phyloP scores from a whole-genome alignment of 1,284 basidiomycete species.

The Ceratobasidium sp. region DNA sequence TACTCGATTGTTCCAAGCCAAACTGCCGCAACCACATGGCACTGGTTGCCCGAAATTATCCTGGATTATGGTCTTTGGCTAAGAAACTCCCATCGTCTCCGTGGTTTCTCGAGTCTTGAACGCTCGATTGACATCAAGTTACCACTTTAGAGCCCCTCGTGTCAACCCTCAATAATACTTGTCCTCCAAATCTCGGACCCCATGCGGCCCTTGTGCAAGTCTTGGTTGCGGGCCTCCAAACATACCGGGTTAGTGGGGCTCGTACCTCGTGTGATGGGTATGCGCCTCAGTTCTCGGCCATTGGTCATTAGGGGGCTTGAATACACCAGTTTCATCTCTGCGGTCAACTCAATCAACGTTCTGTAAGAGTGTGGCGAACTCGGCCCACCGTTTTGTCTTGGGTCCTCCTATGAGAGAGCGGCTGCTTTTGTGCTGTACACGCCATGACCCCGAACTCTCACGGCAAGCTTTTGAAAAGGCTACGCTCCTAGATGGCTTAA shows the following conservation, averaged over 20 bases:
- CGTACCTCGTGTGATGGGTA: constrained; percentile 33
- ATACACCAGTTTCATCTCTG: constrained; percentile 22
- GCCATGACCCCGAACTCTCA: constrained; percentile 1
- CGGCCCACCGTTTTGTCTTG: neutral
- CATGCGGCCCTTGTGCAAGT: constrained; percentile 19
- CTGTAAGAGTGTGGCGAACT: neutral
- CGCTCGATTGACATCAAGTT: constrained; percentile 16
- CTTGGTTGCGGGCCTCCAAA: constrained; percentile 2
- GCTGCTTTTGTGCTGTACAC: constrained; percentile 7
- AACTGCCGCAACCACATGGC: constrained; percentile 21
- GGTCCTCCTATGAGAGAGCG: neutral
- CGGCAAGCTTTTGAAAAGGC: neutral
- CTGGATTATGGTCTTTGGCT: constrained; percentile 3
- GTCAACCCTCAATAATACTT: constrained; percentile 22
- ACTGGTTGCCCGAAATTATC: neutral
- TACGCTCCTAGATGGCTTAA: neutral
- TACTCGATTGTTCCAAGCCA: constrained; percentile 8
- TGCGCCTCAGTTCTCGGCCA: constrained; percentile 17
- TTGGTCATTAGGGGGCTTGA: constrained; percentile 28
- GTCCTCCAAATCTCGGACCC: constrained; percentile 4
- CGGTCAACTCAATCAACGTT: constrained; percentile 22
- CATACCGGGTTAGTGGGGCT: constrained; percentile 12
- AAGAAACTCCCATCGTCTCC: constrained; percentile 5
- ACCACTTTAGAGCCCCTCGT: constrained; percentile 10
- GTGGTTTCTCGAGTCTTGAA: constrained; percentile 18